Evolutionary conservation across 2,329 filamentous ascomycete genomes (phyloP).

Genomic region (Biscogniauxia mediterranea): DNA sequence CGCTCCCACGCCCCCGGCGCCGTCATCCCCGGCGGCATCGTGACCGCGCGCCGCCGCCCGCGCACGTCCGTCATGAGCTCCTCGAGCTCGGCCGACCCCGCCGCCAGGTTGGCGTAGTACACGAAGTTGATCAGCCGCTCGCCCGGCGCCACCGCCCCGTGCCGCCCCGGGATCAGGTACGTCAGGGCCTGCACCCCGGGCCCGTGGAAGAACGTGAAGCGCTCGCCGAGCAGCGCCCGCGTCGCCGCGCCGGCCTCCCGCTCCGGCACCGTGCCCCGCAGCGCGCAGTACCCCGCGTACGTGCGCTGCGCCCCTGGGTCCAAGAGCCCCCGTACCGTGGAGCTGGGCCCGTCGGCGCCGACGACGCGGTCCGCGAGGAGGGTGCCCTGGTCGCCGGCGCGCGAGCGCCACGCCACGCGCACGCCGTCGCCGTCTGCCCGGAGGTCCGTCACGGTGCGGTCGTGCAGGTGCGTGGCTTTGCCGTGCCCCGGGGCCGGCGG

Average conservation of each 20-base stretch:
- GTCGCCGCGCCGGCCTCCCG: constrained; percentile 35
- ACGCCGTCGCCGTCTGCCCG: constrained; percentile 26
- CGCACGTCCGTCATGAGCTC: constrained; percentile 36
- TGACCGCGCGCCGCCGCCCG: constrained; percentile 34
- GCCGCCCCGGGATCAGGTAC: constrained; percentile 41
- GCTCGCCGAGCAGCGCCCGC: constrained; percentile 34
- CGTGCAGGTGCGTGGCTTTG: constrained; percentile 32
- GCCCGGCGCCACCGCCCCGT: constrained; percentile 38
- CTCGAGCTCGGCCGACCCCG: constrained; percentile 31
- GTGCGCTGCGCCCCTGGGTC: constrained; percentile 29
- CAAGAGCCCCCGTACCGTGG: constrained; percentile 37
- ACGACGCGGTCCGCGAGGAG: constrained; percentile 38
- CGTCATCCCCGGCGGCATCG: constrained; percentile 37
- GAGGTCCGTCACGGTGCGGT: constrained; percentile 34
- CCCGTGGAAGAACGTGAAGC: constrained; percentile 41
- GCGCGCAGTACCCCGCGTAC: constrained; percentile 42
- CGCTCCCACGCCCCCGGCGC: constrained; percentile 34
- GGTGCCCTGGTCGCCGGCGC: constrained; percentile 31
- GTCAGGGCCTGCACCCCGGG: constrained; percentile 39
- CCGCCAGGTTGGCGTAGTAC: constrained; percentile 43
- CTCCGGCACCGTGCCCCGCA: constrained; percentile 42
- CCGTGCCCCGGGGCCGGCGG: constrained; percentile 26
- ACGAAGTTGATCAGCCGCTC: constrained; percentile 44
- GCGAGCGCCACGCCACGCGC: constrained; percentile 34
- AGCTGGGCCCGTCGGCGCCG: constrained; percentile 43